These are phyloP conservation scores for Trichoderma sp. DNA, from an alignment of 2,329 filamentous ascomycete genomes.

Conservation along the genomic window DNA sequence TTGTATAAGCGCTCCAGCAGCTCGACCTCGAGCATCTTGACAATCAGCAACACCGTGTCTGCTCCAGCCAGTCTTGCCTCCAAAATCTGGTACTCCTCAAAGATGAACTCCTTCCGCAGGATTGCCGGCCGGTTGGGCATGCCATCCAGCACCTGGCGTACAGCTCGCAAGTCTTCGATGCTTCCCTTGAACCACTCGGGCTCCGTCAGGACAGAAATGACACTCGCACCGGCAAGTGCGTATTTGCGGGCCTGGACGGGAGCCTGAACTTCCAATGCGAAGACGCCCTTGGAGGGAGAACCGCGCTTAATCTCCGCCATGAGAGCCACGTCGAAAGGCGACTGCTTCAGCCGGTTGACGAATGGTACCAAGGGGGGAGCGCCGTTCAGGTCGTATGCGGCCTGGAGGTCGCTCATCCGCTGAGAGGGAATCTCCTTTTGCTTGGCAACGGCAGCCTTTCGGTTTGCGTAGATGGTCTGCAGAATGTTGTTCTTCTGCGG, in stretches of 20 bases:
- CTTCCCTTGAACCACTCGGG: constrained; percentile 99
- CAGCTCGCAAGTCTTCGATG: constrained; percentile 86
- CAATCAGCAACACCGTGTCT: constrained; percentile 91
- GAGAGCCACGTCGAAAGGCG: constrained; percentile 83
- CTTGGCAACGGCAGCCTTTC: constrained; percentile 71
- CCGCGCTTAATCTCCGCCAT: constrained; percentile 98
- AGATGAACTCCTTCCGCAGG: constrained; percentile 94
- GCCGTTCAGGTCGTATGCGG: constrained; percentile 80
- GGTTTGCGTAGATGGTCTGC: constrained; percentile 84
- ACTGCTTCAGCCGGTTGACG: constrained; percentile 74
- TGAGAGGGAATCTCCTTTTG: constrained; percentile 88
- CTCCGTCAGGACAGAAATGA: constrained; percentile 97
- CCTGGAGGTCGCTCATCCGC: constrained; percentile 79
- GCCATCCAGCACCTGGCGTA: constrained; percentile 83
- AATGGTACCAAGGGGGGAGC: constrained; percentile 84
- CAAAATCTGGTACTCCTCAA: constrained; percentile 96
- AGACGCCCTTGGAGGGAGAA: constrained; percentile 94
- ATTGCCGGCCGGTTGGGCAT: constrained; percentile 93
- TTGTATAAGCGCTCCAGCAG: constrained; percentile 77
- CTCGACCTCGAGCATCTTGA: constrained; percentile 89
- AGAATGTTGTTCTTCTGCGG: constrained; percentile 80
- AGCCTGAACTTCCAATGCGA: constrained; percentile 83
- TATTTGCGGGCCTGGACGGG: constrained; percentile 90
- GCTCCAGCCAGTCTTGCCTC: constrained; percentile 91
- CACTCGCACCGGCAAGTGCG: constrained; percentile 89